Evolutionary conservation across 2,329 filamentous ascomycete genomes (phyloP).

Genomic region (Geosmithia putterillii): DNA sequence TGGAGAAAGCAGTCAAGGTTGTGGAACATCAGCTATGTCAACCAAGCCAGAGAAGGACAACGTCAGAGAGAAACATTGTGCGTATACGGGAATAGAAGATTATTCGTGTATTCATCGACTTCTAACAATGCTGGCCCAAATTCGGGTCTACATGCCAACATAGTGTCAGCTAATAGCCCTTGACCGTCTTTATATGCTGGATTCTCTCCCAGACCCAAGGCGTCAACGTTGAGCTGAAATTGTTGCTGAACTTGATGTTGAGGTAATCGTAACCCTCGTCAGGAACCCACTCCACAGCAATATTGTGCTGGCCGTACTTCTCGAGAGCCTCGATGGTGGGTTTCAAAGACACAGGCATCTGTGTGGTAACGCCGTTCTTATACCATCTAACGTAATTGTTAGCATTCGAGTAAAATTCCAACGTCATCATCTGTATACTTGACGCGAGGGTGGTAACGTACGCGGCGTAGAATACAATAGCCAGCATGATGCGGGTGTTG

Average conservation of each 20-base stretch:
- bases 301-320: constrained; percentile 5
- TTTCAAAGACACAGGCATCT: constrained; percentile 5
- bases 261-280: constrained; percentile 9
- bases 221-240: constrained; percentile 11
- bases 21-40: no score
- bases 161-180: constrained; percentile 2
- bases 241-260: constrained; percentile 12
- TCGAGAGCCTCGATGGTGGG: constrained; percentile 4
- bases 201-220: constrained; percentile 8
- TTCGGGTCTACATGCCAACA: not conserved
- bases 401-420: not conserved
- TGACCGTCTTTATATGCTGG: constrained; percentile 6
- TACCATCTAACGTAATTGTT: constrained; percentile 5
- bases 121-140: no score
- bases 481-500: constrained; percentile 9
- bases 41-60: no score
- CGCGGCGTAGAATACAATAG: constrained; percentile 7
- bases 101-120: no score
- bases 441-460: constrained; percentile 2
- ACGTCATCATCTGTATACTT: constrained; percentile 2
- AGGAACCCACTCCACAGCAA: constrained; percentile 8
- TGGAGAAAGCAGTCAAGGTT: no score
- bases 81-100: no score
- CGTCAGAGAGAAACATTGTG: no score
- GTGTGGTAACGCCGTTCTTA: constrained; percentile 5